Evolutionary conservation across 1,284 basidiomycete species (phyloP), one percentile per base, ranked within the genome.

Genomic region (Sporisorium exsertum): DNA sequence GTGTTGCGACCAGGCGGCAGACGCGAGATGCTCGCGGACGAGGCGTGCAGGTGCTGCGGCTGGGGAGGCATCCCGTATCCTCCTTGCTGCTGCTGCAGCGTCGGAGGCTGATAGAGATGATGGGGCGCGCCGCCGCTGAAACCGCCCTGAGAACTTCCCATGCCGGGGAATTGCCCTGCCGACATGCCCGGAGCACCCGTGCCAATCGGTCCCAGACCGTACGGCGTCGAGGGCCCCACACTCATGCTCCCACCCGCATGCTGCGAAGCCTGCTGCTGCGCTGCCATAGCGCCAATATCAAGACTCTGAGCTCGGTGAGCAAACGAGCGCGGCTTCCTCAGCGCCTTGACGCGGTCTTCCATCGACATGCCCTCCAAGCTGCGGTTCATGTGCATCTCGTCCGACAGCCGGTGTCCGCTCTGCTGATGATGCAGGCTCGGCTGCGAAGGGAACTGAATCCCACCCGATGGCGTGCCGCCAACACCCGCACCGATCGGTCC

Each of bases 221-320:
- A 79, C 18, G 72, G 73, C 29, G 72, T 73, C 26, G 75, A 60
- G 5, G 76, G 69, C 0, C 67, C 72, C 1, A 71, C 67, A 33
- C 72, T 75, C 57, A 70, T 52, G 52, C 67, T 75, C 29, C 58
- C 70, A 46, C 49, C 55, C 12, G 59, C 49, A 22, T 68, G 64
- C 65, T 74, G 70, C 43, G 70, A 67, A 5, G 71, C 71, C 54
- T 80, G 81, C 54, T 80, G 81, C 58, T 81, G 74, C 15, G 78
- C 72, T 10, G 78, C 72, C 56, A 79, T 63, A 2, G 79, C 74
- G 15, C 77, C 70, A 58, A 82, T 82, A 65, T 83, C 81, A 8
- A 83, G 69, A 49, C 78, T 80, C 58, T 83, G 81, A 3, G 81
- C 70, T 10, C 81, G 80, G 58, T 83, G 78, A 12, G 77, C 76